phyloP scores from a whole-genome alignment of 108 stramenopile genomes.

The Skeletonema marinoi region DNA sequence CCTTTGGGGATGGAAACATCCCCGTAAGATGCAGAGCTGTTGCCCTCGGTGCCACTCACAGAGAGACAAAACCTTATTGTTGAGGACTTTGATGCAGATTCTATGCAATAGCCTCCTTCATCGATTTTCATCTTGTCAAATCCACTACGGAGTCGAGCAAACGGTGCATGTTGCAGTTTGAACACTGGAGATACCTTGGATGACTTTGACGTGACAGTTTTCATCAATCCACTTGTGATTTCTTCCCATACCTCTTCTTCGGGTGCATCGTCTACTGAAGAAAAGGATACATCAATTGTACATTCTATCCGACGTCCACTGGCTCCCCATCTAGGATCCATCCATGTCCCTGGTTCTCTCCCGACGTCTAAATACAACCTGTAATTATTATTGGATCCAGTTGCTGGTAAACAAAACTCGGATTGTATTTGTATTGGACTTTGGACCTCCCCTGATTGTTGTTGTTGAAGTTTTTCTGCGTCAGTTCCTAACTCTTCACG shows the following conservation, averaged over 20 bases:
- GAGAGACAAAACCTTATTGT: slow-evolving; percentile 64
- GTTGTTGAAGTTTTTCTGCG: not conserved
- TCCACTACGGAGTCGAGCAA: slow-evolving; percentile 60
- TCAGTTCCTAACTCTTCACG: slow-evolving; percentile 19
- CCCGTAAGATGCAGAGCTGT: slow-evolving; percentile 24
- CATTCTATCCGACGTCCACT: slow-evolving; percentile 66
- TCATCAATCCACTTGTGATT: slow-evolving; percentile 46
- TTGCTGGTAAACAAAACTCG: slow-evolving; percentile 11
- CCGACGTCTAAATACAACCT: slow-evolving; percentile 70
- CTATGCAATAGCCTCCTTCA: slow-evolving; percentile 68
- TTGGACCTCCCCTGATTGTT: not conserved
- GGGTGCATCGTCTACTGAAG: not conserved
- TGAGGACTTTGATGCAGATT: slow-evolving; percentile 28
- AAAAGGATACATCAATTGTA: slow-evolving; percentile 68
- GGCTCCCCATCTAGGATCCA: slow-evolving; percentile 84
- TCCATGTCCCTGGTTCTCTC: slow-evolving; percentile 81
- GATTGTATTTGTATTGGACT: slow-evolving; percentile 4
- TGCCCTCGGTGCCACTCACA: slow-evolving; percentile 55
- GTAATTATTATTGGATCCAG: slow-evolving; percentile 35
- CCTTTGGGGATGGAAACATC: slow-evolving; percentile 72
- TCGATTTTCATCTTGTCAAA: slow-evolving; percentile 66
- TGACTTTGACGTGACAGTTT: slow-evolving; percentile 46
- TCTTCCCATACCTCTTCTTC: slow-evolving; percentile 12
- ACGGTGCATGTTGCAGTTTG: slow-evolving; percentile 41
- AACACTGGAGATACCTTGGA: slow-evolving; percentile 41